Percentiles rank a stretch among this genome's conserved stretches.
Evolutionary conservation across 768 basidiomycete species (phyloP).

Genomic region (Mycena sanguinolenta): DNA sequence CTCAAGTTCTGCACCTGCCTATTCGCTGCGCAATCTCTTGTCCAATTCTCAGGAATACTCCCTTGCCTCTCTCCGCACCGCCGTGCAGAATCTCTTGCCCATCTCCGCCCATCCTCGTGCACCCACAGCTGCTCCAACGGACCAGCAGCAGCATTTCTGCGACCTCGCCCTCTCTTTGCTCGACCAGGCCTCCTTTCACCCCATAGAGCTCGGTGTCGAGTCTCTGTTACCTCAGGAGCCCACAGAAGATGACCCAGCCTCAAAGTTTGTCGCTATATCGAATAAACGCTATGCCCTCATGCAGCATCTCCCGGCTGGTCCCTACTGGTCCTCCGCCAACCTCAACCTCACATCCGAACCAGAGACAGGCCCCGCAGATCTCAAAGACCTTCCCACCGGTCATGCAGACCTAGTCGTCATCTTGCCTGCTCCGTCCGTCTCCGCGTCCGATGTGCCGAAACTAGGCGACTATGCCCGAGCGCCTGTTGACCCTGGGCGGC

Average conservation of each 20-base stretch:
- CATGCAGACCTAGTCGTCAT: constrained; percentile 84
- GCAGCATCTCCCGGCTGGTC: constrained; percentile 81
- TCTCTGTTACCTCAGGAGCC: constrained; percentile 53
- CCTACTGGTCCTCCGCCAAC: constrained; percentile 84
- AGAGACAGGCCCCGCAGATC: constrained; percentile 46
- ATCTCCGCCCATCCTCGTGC: constrained; percentile 77
- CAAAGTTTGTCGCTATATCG: constrained; percentile 44
- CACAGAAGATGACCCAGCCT: constrained; percentile 37
- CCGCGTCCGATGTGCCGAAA: constrained; percentile 45
- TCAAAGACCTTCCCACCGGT: constrained; percentile 69
- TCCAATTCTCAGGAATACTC: constrained; percentile 66
- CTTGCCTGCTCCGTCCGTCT: constrained; percentile 70
- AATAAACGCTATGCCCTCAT: constrained; percentile 77
- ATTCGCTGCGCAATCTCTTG: constrained; percentile 71
- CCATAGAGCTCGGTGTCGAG: constrained; percentile 61
- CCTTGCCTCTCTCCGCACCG: constrained; percentile 69
- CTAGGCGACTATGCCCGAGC: constrained; percentile 40
- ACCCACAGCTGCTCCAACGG: constrained; percentile 71
- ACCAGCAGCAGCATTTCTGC: constrained; percentile 82
- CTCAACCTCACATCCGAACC: constrained; percentile 53
- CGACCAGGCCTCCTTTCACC: constrained; percentile 72
- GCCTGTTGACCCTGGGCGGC: constrained; percentile 62
- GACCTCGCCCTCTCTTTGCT: constrained; percentile 79
- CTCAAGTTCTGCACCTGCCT: constrained; percentile 44
- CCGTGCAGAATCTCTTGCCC: constrained; percentile 77